Conservation (phyloP, 1,284 basidiomycete species). For the Amylostereum areolatum region DNA sequence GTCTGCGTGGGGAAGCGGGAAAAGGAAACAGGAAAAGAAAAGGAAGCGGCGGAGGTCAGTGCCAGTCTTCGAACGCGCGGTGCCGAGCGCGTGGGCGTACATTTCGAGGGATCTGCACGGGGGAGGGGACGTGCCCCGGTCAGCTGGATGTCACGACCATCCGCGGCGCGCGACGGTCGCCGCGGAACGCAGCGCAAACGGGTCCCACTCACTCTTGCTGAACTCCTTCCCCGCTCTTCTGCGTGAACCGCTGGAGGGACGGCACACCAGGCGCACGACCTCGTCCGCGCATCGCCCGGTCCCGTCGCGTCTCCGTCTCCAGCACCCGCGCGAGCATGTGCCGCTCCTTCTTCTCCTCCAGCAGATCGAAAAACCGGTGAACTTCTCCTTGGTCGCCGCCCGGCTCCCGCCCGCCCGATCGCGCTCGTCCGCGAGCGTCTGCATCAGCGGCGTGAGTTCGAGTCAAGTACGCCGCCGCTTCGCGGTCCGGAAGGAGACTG, state of each 20-base stretch:
- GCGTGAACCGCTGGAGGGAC: slow-evolving; percentile 62
- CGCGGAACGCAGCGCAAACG: slow-evolving; percentile 1
- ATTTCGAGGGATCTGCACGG: slow-evolving; percentile 69
- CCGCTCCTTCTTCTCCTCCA: slow-evolving; percentile 71
- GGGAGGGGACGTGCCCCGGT: too few relatives aligned
- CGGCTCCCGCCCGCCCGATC: slow-evolving; percentile 34
- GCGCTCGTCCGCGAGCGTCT: slow-evolving; percentile 63
- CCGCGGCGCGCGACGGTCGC: too few relatives aligned
- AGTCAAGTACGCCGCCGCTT: slow-evolving; percentile 80
- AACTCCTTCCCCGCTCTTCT: slow-evolving; percentile 76
- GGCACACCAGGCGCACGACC: slow-evolving; percentile 72
- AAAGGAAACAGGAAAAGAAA: slow-evolving; percentile 8
- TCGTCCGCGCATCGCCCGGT: slow-evolving; percentile 55
- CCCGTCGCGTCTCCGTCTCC: slow-evolving; percentile 60
- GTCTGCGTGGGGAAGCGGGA: slow-evolving; percentile 35
- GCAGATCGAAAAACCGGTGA: slow-evolving; percentile 71
- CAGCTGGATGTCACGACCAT: too few relatives aligned
- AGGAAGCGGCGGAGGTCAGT: slow-evolving; percentile 9
- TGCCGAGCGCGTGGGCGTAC: slow-evolving; percentile 34
- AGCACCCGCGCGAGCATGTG: slow-evolving; percentile 64
- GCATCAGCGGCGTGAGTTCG: slow-evolving; percentile 74
- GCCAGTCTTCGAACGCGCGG: not conserved
- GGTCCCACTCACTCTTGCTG: slow-evolving; percentile 64
- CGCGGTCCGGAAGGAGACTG: slow-evolving; percentile 64
- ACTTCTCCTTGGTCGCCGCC: slow-evolving; percentile 70